phyloP scores from a whole-genome alignment of 1,284 basidiomycete genomes.

The Polyporus tsugae region DNA sequence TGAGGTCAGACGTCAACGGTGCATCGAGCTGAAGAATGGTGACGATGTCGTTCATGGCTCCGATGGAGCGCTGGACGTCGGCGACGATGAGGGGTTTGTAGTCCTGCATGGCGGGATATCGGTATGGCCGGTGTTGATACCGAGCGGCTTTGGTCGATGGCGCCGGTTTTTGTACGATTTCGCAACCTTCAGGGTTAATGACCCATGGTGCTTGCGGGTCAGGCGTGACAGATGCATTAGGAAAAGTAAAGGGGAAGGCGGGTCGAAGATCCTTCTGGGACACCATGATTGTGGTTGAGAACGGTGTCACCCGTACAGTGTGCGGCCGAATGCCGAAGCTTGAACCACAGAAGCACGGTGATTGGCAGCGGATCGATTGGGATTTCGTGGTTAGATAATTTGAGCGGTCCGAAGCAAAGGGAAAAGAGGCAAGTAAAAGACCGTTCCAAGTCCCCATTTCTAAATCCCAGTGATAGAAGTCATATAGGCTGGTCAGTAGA shows the following conservation, averaged over 20 bases:
- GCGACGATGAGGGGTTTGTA: constrained; percentile 13
- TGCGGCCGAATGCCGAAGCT: not conserved
- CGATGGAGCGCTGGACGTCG: constrained; percentile 13
- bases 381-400: not conserved
- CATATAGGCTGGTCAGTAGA: not conserved
- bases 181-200: not conserved
- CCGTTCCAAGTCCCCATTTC: not conserved
- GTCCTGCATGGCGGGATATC: constrained; percentile 1
- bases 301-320: not conserved
- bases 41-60: constrained; percentile 15
- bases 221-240: not conserved
- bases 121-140: not conserved
- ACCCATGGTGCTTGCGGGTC: not conserved
- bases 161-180: not conserved
- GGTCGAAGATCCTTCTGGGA: not conserved
- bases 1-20: constrained; percentile 14
- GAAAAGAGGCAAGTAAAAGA: not conserved
- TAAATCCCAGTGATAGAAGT: not conserved
- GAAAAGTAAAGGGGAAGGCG: not conserved
- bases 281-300: constrained; percentile 4
- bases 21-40: constrained; percentile 11
- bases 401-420: not conserved
- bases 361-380: not conserved
- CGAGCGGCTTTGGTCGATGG: not conserved
- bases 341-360: constrained; percentile 1